Percentiles rank a stretch among this genome's conserved stretches.
Evolutionary conservation across 176 grass and related monocot genomes (phyloP).

Genomic region (Raddia guianensis): DNA sequence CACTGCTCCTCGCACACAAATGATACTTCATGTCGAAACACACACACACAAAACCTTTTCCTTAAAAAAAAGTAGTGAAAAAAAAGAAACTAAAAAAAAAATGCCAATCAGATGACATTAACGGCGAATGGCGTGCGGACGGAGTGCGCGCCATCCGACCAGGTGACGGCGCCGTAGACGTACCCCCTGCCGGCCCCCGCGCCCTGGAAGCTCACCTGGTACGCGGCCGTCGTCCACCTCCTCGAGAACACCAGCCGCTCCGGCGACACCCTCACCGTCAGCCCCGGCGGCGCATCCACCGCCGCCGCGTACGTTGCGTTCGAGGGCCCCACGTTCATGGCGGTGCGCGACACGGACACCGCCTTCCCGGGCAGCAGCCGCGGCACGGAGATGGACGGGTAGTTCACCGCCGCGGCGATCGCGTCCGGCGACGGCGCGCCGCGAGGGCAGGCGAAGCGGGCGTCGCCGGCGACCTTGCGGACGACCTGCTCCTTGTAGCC

Average conservation of each 20-base stretch:
- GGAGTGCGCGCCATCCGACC: slow-evolving; percentile 86
- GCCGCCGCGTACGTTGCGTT: slow-evolving; percentile 65
- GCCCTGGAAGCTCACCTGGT: slow-evolving; percentile 65
- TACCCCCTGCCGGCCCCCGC: slow-evolving; percentile 58
- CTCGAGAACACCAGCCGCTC: slow-evolving; percentile 61
- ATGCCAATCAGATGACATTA: slow-evolving; percentile 62
- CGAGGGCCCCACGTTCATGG: slow-evolving; percentile 75
- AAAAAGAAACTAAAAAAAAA: background rate
- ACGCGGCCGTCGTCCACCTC: slow-evolving; percentile 73
- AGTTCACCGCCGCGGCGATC: slow-evolving; percentile 72
- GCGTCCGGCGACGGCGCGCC: slow-evolving; percentile 61
- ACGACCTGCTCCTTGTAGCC: slow-evolving; percentile 84
- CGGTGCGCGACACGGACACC: slow-evolving; percentile 55
- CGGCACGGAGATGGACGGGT: slow-evolving; percentile 89
- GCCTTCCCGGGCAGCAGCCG: slow-evolving; percentile 46
- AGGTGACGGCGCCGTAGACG: slow-evolving; percentile 62
- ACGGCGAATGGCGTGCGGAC: slow-evolving; percentile 80
- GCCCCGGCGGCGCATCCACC: slow-evolving; percentile 54
- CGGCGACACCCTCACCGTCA: slow-evolving; percentile 66
- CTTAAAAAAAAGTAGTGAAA: background rate
- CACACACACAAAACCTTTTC: background rate
- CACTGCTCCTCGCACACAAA: background rate
- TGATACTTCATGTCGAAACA: background rate
- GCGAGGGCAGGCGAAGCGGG: slow-evolving; percentile 53
- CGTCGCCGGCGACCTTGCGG: slow-evolving; percentile 59